A percentile compares a stretch with the other conserved stretches of the same genome.
These are phyloP conservation scores for Suhomyces guaymorum DNA, from an alignment of 1,139 yeast species.

Conservation along the genomic window DNA sequence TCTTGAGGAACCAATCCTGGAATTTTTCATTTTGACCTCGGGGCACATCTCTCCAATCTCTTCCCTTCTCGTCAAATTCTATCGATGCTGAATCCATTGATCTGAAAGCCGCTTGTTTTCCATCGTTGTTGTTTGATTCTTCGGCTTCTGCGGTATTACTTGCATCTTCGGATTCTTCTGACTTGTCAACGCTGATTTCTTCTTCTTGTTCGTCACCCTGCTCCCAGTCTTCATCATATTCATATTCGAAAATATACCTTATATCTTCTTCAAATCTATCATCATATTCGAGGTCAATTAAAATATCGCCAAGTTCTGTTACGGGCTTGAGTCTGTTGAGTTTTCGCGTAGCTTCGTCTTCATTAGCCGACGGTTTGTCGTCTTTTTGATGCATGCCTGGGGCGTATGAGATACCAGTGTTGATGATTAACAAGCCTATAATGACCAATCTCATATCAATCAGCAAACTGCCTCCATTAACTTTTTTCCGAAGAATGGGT, in stretches of 20 bases:
- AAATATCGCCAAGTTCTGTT: constrained; percentile 52
- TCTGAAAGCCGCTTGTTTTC: constrained; percentile 36
- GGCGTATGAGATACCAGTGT: constrained; percentile 26
- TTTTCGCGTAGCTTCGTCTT: constrained; percentile 21
- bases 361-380: constrained; percentile 15
- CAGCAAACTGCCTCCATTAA: constrained; percentile 57
- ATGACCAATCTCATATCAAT: constrained; percentile 51
- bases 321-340: constrained; percentile 26
- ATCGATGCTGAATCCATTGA: constrained; percentile 24
- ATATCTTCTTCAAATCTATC: constrained; percentile 76
- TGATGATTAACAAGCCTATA: constrained; percentile 29
- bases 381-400: constrained; percentile 16
- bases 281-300: constrained; percentile 59
- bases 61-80: constrained; percentile 58
- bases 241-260: constrained; percentile 67
- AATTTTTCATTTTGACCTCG: constrained; percentile 50
- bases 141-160: neutral
- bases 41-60: constrained; percentile 72
- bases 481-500: constrained; percentile 59
- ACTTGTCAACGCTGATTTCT: too few species aligned
- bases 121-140: constrained; percentile 1
- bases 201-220: constrained; percentile 19
- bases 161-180: constrained; percentile 1
- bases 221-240: constrained; percentile 41
- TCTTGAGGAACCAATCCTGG: constrained; percentile 22